phyloP scores from a whole-genome alignment of 2,329 filamentous ascomycete genomes.

The Rachicladosporium sp. region DNA sequence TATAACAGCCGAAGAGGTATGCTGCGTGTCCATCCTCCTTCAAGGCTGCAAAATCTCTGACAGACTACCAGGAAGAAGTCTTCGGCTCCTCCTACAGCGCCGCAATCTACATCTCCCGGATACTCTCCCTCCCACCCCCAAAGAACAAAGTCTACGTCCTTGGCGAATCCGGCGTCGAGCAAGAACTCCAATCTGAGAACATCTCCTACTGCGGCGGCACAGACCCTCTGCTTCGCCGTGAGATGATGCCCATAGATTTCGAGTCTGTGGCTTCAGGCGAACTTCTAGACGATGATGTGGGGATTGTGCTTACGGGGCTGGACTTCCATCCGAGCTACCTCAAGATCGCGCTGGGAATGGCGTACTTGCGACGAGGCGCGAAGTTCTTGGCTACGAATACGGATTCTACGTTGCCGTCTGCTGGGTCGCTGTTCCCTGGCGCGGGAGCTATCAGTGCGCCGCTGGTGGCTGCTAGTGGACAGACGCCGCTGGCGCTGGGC shows the following conservation, averaged over 20 bases:
- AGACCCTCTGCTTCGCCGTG: constrained; percentile 62
- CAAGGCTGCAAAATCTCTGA: not conserved
- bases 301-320: constrained; percentile 75
- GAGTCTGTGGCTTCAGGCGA: constrained; percentile 57
- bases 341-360: constrained; percentile 72
- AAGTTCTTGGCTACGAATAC: constrained; percentile 86
- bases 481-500: constrained; percentile 66
- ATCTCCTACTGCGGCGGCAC: constrained; percentile 77
- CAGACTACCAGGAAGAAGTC: constrained; percentile 60
- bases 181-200: constrained; percentile 69
- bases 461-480: constrained; percentile 49
- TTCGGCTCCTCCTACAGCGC: constrained; percentile 94
- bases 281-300: constrained; percentile 77
- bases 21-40: not conserved
- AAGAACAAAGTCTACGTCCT: constrained; percentile 93
- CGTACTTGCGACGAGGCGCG: constrained; percentile 74
- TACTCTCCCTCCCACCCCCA: constrained; percentile 63
- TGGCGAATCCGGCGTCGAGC: constrained; percentile 82
- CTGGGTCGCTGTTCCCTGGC: constrained; percentile 75
- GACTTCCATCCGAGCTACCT: constrained; percentile 95
- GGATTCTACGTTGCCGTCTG: constrained; percentile 77
- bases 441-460: constrained; percentile 74
- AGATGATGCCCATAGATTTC: constrained; percentile 73
- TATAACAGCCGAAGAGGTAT: constrained; percentile 59
- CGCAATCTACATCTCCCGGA: constrained; percentile 88